Percentiles rank a stretch among this genome's conserved stretches.
Conservation (phyloP, 148 eudicot genomes). For the Oxyria digyna region DNA sequence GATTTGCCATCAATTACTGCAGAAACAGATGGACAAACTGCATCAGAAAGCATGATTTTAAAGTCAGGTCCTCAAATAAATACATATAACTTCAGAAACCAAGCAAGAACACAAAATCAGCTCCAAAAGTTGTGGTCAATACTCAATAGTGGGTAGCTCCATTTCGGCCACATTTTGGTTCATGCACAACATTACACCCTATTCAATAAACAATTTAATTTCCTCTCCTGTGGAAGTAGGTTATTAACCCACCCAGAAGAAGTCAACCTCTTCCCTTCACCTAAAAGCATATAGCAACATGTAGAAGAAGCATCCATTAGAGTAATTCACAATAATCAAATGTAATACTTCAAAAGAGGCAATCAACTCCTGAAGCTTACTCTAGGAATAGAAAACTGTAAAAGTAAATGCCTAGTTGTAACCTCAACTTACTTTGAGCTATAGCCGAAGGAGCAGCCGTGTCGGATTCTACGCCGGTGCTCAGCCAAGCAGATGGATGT, state of each 20-base stretch:
- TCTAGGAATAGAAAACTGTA: neutral
- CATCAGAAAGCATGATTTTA: neutral
- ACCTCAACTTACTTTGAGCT: slow-evolving; percentile 9
- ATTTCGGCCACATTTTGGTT: neutral
- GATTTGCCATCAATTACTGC: slow-evolving; percentile 36
- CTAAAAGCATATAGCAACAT: neutral
- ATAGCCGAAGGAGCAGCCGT: neutral
- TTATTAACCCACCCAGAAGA: neutral
- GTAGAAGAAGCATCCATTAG: neutral
- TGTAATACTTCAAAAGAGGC: neutral
- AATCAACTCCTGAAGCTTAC: neutral
- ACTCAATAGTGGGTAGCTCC: neutral
- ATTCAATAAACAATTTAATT: neutral
- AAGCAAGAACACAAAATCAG: neutral
- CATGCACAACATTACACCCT: neutral
- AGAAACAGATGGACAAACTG: slow-evolving; percentile 14
- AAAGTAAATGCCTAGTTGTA: neutral
- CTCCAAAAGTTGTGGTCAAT: neutral
- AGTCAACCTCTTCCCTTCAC: neutral
- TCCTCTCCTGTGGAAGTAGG: neutral
- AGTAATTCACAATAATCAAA: neutral
- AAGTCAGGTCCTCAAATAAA: neutral
- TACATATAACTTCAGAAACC: neutral
- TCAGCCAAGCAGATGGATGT: neutral
- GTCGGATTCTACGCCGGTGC: neutral